Evolutionary conservation across 352 stramenopile genomes (phyloP).

Genomic region (Pythium dissotocum): DNA sequence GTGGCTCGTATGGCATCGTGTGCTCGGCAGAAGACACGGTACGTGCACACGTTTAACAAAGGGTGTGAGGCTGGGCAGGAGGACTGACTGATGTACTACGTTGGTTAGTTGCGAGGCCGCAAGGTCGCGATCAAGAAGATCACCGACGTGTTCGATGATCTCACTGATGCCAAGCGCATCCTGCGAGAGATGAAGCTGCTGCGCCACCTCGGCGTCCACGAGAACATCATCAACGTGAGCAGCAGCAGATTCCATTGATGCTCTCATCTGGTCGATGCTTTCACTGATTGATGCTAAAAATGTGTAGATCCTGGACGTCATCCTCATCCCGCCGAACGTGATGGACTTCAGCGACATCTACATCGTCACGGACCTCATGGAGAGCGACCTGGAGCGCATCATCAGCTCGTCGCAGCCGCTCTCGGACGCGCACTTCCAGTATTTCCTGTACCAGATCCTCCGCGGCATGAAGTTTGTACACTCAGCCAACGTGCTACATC

Average conservation of each 20-base stretch:
- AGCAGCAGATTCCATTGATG: too few species aligned
- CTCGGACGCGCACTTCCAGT: conserved; percentile 51
- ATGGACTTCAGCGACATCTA: conserved; percentile 91
- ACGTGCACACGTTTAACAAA: conserved; percentile 12
- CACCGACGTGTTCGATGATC: conserved; percentile 90
- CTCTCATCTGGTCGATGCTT: too few species aligned
- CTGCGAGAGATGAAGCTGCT: conserved; percentile 93
- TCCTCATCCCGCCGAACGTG: conserved; percentile 78
- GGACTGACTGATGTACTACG: neutral
- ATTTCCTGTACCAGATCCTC: conserved; percentile 68
- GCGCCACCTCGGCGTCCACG: conserved; percentile 87
- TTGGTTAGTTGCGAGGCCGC: conserved; percentile 62
- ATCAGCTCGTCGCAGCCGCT: conserved; percentile 50
- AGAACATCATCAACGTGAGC: conserved; percentile 90
- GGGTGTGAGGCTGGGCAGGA: neutral
- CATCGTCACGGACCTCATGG: conserved; percentile 64
- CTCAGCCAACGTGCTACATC: conserved; percentile 93
- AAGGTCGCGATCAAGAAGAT: conserved; percentile 94
- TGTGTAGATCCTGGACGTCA: conserved; percentile 75
- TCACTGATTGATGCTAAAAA: neutral
- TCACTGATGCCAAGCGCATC: conserved; percentile 93
- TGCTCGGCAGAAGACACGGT: conserved; percentile 91
- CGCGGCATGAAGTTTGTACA: conserved; percentile 93
- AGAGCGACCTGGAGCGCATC: conserved; percentile 67
- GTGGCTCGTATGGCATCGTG: conserved; percentile 92